Evolutionary conservation across 176 grass and related monocot genomes (phyloP).

Genomic region (Oryza australiensis): DNA sequence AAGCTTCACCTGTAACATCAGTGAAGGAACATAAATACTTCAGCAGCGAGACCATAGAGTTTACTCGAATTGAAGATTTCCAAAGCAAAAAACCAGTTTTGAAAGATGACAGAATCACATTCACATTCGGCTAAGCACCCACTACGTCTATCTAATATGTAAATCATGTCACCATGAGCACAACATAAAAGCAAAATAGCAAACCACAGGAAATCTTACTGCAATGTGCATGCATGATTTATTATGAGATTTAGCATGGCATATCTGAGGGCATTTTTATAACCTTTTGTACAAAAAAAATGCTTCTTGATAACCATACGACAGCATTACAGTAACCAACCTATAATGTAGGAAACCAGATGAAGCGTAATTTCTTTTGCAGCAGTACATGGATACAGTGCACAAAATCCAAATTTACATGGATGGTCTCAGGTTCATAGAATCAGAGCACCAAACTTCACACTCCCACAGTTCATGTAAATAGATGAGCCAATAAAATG

Average conservation of each 20-base stretch:
- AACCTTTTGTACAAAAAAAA: no score
- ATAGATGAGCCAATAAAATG: no score
- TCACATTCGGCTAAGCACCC: neutral
- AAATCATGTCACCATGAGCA: neutral
- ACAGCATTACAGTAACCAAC: no score
- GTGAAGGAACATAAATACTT: neutral
- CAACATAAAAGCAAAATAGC: neutral
- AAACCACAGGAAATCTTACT: neutral
- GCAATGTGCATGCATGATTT: neutral
- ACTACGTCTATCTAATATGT: neutral
- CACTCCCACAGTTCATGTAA: no score
- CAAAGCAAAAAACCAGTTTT: conserved; percentile 7
- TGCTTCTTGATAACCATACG: no score
- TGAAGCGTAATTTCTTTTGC: no score
- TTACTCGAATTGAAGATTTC: neutral
- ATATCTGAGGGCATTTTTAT: no score
- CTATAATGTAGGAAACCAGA: no score
- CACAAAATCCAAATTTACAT: no score
- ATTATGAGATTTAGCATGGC: neutral
- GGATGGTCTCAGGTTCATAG: no score
- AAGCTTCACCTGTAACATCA: conserved; percentile 61
- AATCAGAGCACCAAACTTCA: no score
- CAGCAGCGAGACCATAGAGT: conserved; percentile 8
- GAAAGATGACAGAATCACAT: neutral
- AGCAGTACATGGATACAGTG: no score